Percentiles rank a stretch among this genome's conserved stretches.
These are phyloP conservation scores for Diaporthe destruens DNA, from an alignment of 2,329 filamentous ascomycete genomes.

Conservation along the genomic window DNA sequence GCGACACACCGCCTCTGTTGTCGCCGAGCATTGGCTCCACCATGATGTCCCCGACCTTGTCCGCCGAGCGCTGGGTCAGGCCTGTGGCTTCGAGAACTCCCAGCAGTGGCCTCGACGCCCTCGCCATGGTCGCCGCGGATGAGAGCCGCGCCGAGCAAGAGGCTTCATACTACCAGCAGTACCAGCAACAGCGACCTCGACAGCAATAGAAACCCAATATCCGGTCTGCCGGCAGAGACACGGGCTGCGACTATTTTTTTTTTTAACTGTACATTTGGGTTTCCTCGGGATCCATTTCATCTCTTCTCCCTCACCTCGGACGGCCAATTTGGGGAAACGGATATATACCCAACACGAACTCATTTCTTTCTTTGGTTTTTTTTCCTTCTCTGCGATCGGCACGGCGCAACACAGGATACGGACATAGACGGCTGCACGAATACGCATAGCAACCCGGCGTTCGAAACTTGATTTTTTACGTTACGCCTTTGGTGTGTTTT, in stretches of 20 bases:
- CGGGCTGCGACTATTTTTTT: neutral
- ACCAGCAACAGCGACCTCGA: slow-evolving; percentile 3
- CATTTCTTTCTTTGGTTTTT: slow-evolving; percentile 21
- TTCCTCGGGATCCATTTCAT: slow-evolving; percentile 21
- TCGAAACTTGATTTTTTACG: neutral
- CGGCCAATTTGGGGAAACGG: slow-evolving; percentile 38
- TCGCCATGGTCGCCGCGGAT: slow-evolving; percentile 65
- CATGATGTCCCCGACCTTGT: slow-evolving; percentile 63
- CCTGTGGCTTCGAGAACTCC: slow-evolving; percentile 57
- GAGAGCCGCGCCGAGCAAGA: slow-evolving; percentile 58
- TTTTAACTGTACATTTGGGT: neutral
- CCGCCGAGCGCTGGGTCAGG: slow-evolving; percentile 59
- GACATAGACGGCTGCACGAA: slow-evolving; percentile 39
- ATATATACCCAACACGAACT: slow-evolving; percentile 39
- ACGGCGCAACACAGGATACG: slow-evolving; percentile 25
- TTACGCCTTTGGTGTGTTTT: neutral
- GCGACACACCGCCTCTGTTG: slow-evolving; percentile 50
- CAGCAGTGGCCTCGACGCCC: slow-evolving; percentile 66
- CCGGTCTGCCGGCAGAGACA: neutral
- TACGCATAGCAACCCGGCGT: slow-evolving; percentile 42
- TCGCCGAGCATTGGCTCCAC: slow-evolving; percentile 52
- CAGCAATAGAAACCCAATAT: neutral
- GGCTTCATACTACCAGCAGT: slow-evolving; percentile 46
- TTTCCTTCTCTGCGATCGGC: slow-evolving; percentile 11
- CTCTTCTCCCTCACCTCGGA: slow-evolving; percentile 31